Conservation (phyloP, 2,329 filamentous ascomycete species). For the Parascedosporium putredinis region DNA sequence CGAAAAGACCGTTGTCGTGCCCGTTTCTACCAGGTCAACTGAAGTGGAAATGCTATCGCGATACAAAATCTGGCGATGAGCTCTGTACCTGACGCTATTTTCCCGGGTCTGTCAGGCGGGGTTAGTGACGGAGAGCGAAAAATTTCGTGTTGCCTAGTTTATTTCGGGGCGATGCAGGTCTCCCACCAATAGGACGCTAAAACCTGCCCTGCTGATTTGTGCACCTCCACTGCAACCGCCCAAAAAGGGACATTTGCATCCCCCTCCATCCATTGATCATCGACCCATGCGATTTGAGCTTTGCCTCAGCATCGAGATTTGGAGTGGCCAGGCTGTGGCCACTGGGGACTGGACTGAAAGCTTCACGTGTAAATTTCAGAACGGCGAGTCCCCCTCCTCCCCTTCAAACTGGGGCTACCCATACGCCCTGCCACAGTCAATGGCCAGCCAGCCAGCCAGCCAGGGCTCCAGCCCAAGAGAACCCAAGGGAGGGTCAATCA, state of each 20-base stretch:
- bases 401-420: background rate
- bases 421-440: too few relatives aligned
- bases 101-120: conserved; percentile 4
- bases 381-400: background rate
- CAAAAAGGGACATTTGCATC: too few relatives aligned
- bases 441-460: too few relatives aligned
- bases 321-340: too few relatives aligned
- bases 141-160: background rate
- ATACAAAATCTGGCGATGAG: conserved; percentile 2
- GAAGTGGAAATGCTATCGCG: background rate
- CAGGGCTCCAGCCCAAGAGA: too few relatives aligned
- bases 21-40: background rate
- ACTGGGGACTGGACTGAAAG: conserved; percentile 5
- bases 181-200: conserved; percentile 7
- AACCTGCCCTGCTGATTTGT: background rate
- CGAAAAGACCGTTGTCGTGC: background rate
- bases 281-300: too few relatives aligned
- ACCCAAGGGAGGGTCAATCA: too few relatives aligned
- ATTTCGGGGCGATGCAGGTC: background rate
- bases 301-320: too few relatives aligned
- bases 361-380: conserved; percentile 8
- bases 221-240: conserved; percentile 1
- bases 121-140: background rate
- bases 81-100: conserved; percentile 6
- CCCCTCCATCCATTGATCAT: too few relatives aligned